Evolutionary conservation across 371 early-diverging fungal species (phyloP).

Genomic region (Mortierella sp.): DNA sequence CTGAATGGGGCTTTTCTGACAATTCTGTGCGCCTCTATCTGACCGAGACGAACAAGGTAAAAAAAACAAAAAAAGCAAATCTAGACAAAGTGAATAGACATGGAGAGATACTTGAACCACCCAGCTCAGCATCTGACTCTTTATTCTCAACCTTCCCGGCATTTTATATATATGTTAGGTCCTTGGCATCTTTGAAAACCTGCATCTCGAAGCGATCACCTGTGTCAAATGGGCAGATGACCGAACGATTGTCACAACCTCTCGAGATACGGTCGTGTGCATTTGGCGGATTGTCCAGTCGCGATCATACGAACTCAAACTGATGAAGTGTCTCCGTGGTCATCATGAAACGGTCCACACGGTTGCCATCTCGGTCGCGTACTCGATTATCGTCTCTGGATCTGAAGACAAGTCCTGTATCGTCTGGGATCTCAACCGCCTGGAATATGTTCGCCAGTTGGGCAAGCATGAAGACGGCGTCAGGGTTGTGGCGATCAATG

Average conservation of each 20-base stretch:
- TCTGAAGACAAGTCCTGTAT: slow-evolving; percentile 79
- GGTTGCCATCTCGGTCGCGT: slow-evolving; percentile 72
- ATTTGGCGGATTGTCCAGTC: slow-evolving; percentile 68
- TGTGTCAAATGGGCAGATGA: slow-evolving; percentile 73
- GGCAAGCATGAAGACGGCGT: slow-evolving; percentile 69
- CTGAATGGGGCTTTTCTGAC: slow-evolving; percentile 83
- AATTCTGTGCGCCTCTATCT: slow-evolving; percentile 72
- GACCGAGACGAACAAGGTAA: slow-evolving; percentile 71
- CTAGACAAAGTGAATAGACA: no score
- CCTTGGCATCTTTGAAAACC: slow-evolving; percentile 74
- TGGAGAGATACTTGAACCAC: background rate
- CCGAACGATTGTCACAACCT: slow-evolving; percentile 78
- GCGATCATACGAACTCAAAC: slow-evolving; percentile 59
- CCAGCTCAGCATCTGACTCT: background rate
- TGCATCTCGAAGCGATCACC: slow-evolving; percentile 78
- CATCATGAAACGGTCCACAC: slow-evolving; percentile 70
- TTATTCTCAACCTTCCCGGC: background rate
- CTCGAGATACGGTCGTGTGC: slow-evolving; percentile 78
- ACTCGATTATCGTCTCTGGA: slow-evolving; percentile 76
- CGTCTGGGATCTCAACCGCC: slow-evolving; percentile 81
- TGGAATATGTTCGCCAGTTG: slow-evolving; percentile 73
- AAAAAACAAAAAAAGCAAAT: no score
- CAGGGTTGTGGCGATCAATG: slow-evolving; percentile 67
- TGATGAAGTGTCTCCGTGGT: slow-evolving; percentile 74
- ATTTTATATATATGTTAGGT: slow-evolving; percentile 41